These are phyloP conservation scores for Gilbertella persicaria DNA, from an alignment of 371 early-diverging fungal genomes.

Conservation along the genomic window DNA sequence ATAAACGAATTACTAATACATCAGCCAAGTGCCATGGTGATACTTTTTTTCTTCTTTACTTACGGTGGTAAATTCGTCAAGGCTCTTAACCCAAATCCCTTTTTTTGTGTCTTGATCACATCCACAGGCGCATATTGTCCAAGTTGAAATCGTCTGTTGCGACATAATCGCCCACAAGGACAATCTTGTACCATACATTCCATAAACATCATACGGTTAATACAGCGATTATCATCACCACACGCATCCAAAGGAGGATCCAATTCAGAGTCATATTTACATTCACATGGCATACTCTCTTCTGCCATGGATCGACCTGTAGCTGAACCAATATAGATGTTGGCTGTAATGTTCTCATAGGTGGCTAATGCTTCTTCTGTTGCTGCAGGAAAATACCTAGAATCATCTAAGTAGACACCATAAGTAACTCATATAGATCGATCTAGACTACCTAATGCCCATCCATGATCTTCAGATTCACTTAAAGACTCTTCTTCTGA, in stretches of 20 bases:
- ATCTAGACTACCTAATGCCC: conserved; percentile 1
- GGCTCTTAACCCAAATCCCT: conserved; percentile 92
- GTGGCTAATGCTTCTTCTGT: conserved; percentile 56
- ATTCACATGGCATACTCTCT: conserved; percentile 81
- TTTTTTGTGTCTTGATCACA: conserved; percentile 84
- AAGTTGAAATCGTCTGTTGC: conserved; percentile 88
- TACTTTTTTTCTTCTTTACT: conserved; percentile 11
- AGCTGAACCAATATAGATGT: conserved; percentile 70
- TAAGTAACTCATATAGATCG: not conserved
- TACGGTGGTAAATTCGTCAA: conserved; percentile 65
- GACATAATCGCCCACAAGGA: conserved; percentile 86
- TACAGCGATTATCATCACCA: conserved; percentile 85
- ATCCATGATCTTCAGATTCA: not conserved
- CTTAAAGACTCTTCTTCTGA: conserved; percentile 4
- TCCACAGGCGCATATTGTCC: conserved; percentile 84
- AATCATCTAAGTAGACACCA: not conserved
- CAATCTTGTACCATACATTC: conserved; percentile 92
- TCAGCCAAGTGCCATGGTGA: not conserved
- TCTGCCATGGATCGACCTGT: conserved; percentile 70
- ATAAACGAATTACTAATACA: conserved; percentile 69
- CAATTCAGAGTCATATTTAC: conserved; percentile 67
- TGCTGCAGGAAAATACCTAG: conserved; percentile 34
- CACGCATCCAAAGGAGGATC: conserved; percentile 69
- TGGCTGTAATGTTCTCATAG: conserved; percentile 64
- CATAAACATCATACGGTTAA: conserved; percentile 90